Base-by-base conservation (phyloP, 2,329 filamentous ascomycete genomes). In the Scleromitrula shiraiana region DNA sequence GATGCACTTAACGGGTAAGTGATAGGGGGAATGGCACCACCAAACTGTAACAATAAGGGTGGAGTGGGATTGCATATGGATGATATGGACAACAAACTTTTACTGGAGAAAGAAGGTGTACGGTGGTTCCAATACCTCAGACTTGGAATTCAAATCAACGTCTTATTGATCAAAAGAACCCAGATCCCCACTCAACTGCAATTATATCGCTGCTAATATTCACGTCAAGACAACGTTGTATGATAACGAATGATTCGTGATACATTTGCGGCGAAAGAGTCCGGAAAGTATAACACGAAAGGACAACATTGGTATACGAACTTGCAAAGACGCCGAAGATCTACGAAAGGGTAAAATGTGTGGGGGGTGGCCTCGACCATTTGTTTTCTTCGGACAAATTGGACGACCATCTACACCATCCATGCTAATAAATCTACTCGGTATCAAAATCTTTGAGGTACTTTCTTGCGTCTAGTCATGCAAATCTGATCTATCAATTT, bases 1-100 rank as follows among this genome's bases (percentile, higher is more conserved):
- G 9, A 40, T 46, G 45, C 27, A 47, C n/a, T 38, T 47, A 47
- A 26, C 45, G 37, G 42, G 45, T 42, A 47, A 47, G 37, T 37
- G 37, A 41, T 41, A 30, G 38, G 37, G 17, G n/a, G 9, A 26
- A 14, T 38, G 8, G 23, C n/a, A n/a, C n/a, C n/a, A n/a, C n/a
- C n/a, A n/a, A n/a, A n/a, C n/a, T n/a, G n/a, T n/a, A n/a, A n/a
- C n/a, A n/a, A n/a, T 29, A 30, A 42, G 14, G 7, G 27, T n/a
- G 15, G 33, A n/a, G 33, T 14, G 24, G 35, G 20, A 22, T 12
- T 22, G 12, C 36, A 20, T 41, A 46, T 46, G 36, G 24, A 41
- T 23, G 22, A 35, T 37, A 46, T 46, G 44, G 30, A 24, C 36
- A 37, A 35, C 27, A 36, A 40, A 44, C 30, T 30, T 30, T 33